Conservation (phyloP, 2,329 filamentous ascomycete species). For the Rhinocladiella similis region DNA sequence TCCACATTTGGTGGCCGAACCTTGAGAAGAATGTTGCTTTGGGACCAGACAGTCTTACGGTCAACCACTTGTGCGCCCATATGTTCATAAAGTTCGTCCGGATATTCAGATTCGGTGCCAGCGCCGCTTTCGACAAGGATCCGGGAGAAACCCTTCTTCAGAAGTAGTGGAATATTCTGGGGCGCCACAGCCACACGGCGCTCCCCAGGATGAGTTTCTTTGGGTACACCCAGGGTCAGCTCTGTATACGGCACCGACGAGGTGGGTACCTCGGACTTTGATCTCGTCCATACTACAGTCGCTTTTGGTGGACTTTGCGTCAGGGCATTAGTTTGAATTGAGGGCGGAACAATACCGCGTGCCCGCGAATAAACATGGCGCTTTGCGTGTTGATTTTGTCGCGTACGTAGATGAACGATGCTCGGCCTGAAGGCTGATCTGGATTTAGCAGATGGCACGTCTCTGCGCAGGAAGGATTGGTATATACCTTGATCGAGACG, state of each 20-base stretch:
- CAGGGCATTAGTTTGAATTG: slow-evolving; percentile 10
- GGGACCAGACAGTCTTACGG: slow-evolving; percentile 66
- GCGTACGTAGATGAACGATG: slow-evolving; percentile 12
- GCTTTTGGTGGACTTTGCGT: slow-evolving; percentile 12
- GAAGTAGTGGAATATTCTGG: slow-evolving; percentile 74
- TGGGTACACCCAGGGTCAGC: slow-evolving; percentile 75
- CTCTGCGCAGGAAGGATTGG: not conserved
- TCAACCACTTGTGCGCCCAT: slow-evolving; percentile 78
- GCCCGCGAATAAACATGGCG: slow-evolving; percentile 14
- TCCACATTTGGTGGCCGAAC: slow-evolving; percentile 70
- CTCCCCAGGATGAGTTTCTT: slow-evolving; percentile 76
- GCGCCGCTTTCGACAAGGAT: slow-evolving; percentile 79
- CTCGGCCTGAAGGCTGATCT: slow-evolving; percentile 9
- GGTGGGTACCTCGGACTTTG: slow-evolving; percentile 19
- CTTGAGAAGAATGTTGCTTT: slow-evolving; percentile 79
- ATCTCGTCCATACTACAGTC: slow-evolving; percentile 17
- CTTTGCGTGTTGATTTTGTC: slow-evolving; percentile 8
- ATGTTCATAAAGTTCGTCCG: slow-evolving; percentile 72
- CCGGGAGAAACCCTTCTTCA: slow-evolving; percentile 80
- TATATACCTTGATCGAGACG: slow-evolving; percentile 14
- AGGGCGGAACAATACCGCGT: slow-evolving; percentile 16
- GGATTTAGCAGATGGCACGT: slow-evolving; percentile 5
- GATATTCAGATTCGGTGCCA: slow-evolving; percentile 74
- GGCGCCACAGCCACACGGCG: slow-evolving; percentile 82
- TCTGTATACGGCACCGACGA: slow-evolving; percentile 61